Base-by-base conservation (phyloP, 345 rosid species). In the Pugionium dolabratum region DNA sequence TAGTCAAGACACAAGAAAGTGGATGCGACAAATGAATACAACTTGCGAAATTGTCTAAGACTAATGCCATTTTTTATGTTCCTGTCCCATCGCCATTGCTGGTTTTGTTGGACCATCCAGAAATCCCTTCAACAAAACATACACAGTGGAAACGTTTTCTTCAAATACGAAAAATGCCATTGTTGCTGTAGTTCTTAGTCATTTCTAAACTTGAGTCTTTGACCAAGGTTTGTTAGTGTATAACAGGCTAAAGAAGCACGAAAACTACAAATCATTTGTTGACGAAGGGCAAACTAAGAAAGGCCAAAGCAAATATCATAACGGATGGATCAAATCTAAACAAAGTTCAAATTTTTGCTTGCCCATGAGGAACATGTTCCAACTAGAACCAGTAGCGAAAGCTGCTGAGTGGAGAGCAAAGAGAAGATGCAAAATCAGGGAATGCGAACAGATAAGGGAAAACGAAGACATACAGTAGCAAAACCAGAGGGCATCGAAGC, bases 401-500 rank as follows among this genome's bases (percentile, higher is more conserved):
- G 27, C 9, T 18, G 47, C 25, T 39, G 43, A 47, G 1, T 33
- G 34, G 8, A 56, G 64, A 60, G n/a, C 25, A 9, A 35, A 60
- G 26, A 41, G 51, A 64, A 28, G 59, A 64, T 55, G 66, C 34
- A 37, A 66, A 48, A 72, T 63, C 54, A 42, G 61, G 59, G 47
- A 66, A 66, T 41, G 67, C 39, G 61, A 59, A 7, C 34, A 18
- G 42, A 52, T 4, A 2, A 30, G 39, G 29, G 49, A 10, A 65
- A 35, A 4, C 6, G 55, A 42, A 50, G 60, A 67, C 70, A 62
- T 85, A 91, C 97, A 85, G 65, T 91, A 91, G 86, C 98, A 91
- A 74, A 91, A 91, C 90, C 90, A 91, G 52, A 91, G 94, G 46
- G 89, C 85, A 35, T 84, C 82, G 64, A 92, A 92, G 83, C 78